Evolutionary conservation across 129 eudicot genomes (phyloP).

Genomic region (Erigeron canadensis): DNA sequence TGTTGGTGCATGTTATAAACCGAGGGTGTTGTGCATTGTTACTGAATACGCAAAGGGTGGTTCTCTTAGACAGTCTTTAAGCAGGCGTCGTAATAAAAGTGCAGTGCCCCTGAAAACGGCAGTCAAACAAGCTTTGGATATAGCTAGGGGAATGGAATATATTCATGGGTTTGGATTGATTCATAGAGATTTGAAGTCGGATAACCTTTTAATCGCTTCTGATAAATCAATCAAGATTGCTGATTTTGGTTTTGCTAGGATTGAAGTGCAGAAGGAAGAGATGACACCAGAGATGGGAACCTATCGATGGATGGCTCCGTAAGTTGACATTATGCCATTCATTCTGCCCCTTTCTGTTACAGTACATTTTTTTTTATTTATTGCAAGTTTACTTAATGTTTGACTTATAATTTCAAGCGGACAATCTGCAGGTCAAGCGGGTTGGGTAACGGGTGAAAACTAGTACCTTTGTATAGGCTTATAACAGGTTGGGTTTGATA

Average conservation of each 20-base stretch:
- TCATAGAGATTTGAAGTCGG: constrained; percentile 82
- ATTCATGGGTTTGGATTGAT: constrained; percentile 77
- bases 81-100: constrained; percentile 53
- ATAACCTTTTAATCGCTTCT: constrained; percentile 70
- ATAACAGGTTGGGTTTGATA: not conserved
- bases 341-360: not conserved
- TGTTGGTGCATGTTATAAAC: constrained; percentile 82
- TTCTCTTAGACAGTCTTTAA: constrained; percentile 74
- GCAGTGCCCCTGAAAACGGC: constrained; percentile 72
- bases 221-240: constrained; percentile 85
- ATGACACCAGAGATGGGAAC: constrained; percentile 94
- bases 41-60: constrained; percentile 94
- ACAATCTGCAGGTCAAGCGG: not conserved
- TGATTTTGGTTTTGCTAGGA: constrained; percentile 84
- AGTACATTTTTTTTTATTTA: not conserved
- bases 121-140: constrained; percentile 88
- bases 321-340: constrained; percentile 27
- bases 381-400: not conserved
- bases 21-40: constrained; percentile 89
- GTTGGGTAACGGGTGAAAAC: not conserved
- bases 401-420: not conserved
- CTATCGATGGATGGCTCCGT: constrained; percentile 98
- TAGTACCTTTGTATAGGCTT: not conserved
- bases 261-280: constrained; percentile 77
- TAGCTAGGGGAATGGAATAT: constrained; percentile 82